These are phyloP conservation scores for Datura wrightii DNA, from an alignment of 257 asterid genomes.

Conservation along the genomic window DNA sequence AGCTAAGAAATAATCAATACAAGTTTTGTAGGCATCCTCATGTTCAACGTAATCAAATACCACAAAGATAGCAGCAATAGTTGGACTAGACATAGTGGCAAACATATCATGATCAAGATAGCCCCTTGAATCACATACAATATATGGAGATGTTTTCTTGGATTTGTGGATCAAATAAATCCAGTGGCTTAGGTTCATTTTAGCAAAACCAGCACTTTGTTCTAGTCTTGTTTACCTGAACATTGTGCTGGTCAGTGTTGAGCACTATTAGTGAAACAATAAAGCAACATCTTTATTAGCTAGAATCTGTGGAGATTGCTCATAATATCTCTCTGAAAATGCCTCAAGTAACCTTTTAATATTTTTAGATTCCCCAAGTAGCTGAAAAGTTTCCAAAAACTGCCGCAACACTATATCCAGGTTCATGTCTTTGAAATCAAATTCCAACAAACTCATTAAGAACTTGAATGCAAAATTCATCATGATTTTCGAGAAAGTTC, in stretches of 20 bases:
- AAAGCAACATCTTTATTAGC: slow-evolving; percentile 96
- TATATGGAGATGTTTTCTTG: slow-evolving; percentile 72
- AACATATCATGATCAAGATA: slow-evolving; percentile 96
- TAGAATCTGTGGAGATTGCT: slow-evolving; percentile 83
- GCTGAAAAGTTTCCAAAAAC: slow-evolving; percentile 86
- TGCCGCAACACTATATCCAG: slow-evolving; percentile 88
- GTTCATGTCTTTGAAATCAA: slow-evolving; percentile 93
- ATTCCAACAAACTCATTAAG: slow-evolving; percentile 93
- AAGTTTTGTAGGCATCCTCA: slow-evolving; percentile 90
- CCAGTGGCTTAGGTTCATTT: slow-evolving; percentile 97
- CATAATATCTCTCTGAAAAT: slow-evolving; percentile 92
- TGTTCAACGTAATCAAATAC: slow-evolving; percentile 94
- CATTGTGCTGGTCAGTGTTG: slow-evolving; percentile 92
- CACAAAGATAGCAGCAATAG: slow-evolving; percentile 94
- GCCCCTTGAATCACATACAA: slow-evolving; percentile 79
- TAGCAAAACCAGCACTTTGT: slow-evolving; percentile 88
- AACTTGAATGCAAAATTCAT: slow-evolving; percentile 94
- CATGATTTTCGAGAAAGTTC: slow-evolving; percentile 96
- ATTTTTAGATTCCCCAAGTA: slow-evolving; percentile 99
- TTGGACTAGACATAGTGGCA: slow-evolving; percentile 97
- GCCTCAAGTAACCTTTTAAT: slow-evolving; percentile 97
- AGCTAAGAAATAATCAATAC: slow-evolving; percentile 93
- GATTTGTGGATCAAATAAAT: slow-evolving; percentile 91
- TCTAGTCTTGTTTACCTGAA: slow-evolving; percentile 94
- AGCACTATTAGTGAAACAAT: slow-evolving; percentile 87